Base-by-base conservation (phyloP, 139 green algal genomes). In the Astrephomene gubernaculifera region DNA sequence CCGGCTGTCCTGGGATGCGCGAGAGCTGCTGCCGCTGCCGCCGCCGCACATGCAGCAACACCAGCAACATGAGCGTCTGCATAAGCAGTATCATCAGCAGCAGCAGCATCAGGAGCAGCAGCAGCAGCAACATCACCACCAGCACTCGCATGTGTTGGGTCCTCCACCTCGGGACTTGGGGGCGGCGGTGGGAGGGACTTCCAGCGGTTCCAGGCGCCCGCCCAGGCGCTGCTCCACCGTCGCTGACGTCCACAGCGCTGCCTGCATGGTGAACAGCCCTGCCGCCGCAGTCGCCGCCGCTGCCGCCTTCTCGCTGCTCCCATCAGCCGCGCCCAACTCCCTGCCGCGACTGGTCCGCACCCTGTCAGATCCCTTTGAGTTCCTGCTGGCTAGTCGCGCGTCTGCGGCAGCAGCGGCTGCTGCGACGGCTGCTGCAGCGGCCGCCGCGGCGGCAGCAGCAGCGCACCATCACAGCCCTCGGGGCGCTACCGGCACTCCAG, bases 271-370 rank as follows among this genome's bases (percentile, higher is more conserved):
- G n/a, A n/a, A n/a, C n/a, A n/a, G n/a, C n/a, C n/a, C n/a, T 12
- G 14, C 49, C 49, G 64, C 64, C 2, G 64, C 31, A n/a, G 64
- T 31, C 33, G 64, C 31, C 31, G 31, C 31, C 31, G 29, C 64
- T 31, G 64, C 64, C 64, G n/a, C 31, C 64, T 22, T 25, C 12
- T 1, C 31, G 64, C 31, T 8, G 14, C 14, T 57, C 49, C n/a
- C n/a, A n/a, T n/a, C n/a, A n/a, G n/a, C n/a, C n/a, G n/a, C n/a
- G n/a, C n/a, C n/a, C n/a, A n/a, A n/a, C n/a, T n/a, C n/a, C n/a
- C 72, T 21, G 72, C 35, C 31, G 35, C 73, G 73, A 21, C 38
- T 81, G 22, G 36, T 35, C 73, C 73, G 73, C 38, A 81, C 73
- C 22, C 31, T 70, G 53, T 81, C 73, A 4, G 73, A 81, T 24